Base-by-base conservation (phyloP, 768 basidiomycete species). In the Amanita pseudoporphyria region DNA sequence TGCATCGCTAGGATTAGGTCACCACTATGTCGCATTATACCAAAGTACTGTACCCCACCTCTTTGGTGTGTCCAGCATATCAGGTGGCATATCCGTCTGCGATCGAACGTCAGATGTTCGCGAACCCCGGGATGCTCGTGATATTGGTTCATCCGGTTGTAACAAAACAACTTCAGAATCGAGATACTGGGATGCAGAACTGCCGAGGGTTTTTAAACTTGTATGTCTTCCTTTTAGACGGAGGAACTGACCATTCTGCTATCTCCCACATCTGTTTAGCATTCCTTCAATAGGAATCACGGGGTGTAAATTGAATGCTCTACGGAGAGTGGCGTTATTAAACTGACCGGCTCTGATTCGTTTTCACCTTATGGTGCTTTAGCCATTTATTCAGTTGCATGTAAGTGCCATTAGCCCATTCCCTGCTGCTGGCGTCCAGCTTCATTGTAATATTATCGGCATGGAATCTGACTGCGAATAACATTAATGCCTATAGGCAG, bases 191-290 rank as follows among this genome's bases (percentile, higher is more conserved):
- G 12, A 3, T 16, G 22, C 13, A 4, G 9, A 13, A 37, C 45
- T 47, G 21, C 1, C 14, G 28, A 35, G 6, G 13, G 10, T 6
- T 26, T 19, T 7, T 12, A 1, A 18, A 33, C 14, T 14, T n/a
- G n/a, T 12, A 13, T 3, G 7, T 9, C 6, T 21, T 19, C 22
- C 6, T 2, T 16, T 19, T 21, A 14, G 36, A 40, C 24, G 18
- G 12, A n/a, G 2, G 26, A 10, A 49, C 48, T 40, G 48, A 49
- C 41, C 33, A 33, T 35, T 36, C 33, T 22, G 45, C 48, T 28
- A 41, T 41, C 28, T 43, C 48, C 38, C 38, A 49, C 9, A 49
- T 41, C 30, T 49, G n/a, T 19, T 49, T 30, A 16, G 35, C 26
- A 21, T 28, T 41, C 22, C 45, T 40, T 31, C 12, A 38, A 5